Evolutionary conservation across 805 yeast genomes (phyloP).

Genomic region (Cyberlindnera japonica): DNA sequence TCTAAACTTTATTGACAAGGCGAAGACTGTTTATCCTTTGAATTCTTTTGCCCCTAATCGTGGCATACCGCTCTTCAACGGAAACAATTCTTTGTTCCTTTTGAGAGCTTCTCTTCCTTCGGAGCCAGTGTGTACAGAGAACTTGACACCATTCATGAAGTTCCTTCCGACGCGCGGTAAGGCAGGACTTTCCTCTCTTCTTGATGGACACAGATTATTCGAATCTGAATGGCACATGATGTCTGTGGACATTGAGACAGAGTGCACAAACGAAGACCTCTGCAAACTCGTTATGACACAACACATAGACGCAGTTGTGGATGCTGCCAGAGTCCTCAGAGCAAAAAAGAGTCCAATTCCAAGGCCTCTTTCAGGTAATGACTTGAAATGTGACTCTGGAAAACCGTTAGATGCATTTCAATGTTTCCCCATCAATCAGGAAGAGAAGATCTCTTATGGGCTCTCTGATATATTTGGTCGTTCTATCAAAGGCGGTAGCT

Average conservation of each 20-base stretch:
- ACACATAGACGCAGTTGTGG: constrained; percentile 65
- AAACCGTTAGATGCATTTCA: constrained; percentile 59
- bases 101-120: constrained; percentile 87
- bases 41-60: constrained; percentile 31
- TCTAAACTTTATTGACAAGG: constrained; percentile 77
- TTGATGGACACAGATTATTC: constrained; percentile 88
- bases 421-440: constrained; percentile 75
- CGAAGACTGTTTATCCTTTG: constrained; percentile 69
- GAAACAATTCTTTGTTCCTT: constrained; percentile 43
- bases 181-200: constrained; percentile 77
- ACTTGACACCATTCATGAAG: constrained; percentile 88
- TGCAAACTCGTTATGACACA: constrained; percentile 60
- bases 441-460: constrained; percentile 43
- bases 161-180: constrained; percentile 89
- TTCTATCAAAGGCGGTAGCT: constrained; percentile 58
- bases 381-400: constrained; percentile 67
- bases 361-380: constrained; percentile 65
- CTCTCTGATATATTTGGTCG: constrained; percentile 70
- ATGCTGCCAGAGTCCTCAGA: constrained; percentile 64
- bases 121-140: constrained; percentile 96
- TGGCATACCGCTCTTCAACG: constrained; percentile 28
- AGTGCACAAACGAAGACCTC: constrained; percentile 36
- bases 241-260: constrained; percentile 74
- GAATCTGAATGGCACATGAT: constrained; percentile 93
- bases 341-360: constrained; percentile 70